Evolutionary conservation across 176 grass and related monocot species (phyloP).

Genomic region (Aegilops tauschii): DNA sequence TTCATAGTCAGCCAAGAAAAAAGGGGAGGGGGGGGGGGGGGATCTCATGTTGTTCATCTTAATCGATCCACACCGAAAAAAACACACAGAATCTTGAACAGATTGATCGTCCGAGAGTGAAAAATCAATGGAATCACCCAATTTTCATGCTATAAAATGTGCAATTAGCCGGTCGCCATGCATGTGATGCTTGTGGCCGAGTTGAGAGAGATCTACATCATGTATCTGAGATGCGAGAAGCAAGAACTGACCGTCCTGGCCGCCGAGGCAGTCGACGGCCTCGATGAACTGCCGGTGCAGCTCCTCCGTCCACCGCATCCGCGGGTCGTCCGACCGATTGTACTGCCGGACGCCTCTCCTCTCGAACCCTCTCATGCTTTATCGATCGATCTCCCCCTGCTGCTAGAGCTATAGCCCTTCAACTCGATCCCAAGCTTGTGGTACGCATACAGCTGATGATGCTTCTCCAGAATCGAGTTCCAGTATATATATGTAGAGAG

Average conservation of each 20-base stretch:
- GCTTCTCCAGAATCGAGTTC: neutral
- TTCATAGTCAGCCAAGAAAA: neutral
- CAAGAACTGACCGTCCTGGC: conserved; percentile 55
- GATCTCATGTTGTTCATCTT: conserved; percentile 5
- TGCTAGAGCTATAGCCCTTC: neutral
- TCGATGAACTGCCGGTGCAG: conserved; percentile 73
- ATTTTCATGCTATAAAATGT: neutral
- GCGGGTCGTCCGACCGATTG: conserved; percentile 72
- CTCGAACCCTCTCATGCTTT: conserved; percentile 55
- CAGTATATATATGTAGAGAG: neutral
- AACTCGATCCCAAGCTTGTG: conserved; percentile 27
- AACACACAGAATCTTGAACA: neutral
- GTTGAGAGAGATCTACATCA: too few species aligned
- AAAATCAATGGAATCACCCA: neutral
- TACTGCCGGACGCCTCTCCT: conserved; percentile 81
- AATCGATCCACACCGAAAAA: neutral
- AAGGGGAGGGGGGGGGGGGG: neutral
- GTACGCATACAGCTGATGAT: too few species aligned
- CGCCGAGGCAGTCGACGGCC: conserved; percentile 74
- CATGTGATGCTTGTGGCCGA: neutral
- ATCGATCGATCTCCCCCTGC: neutral
- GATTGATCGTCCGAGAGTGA: neutral
- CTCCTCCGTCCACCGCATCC: conserved; percentile 93
- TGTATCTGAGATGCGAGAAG: neutral
- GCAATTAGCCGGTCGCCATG: neutral